A percentile compares a stretch with the other conserved stretches of the same genome.
Conservation (phyloP, 1,284 basidiomycete species). For the Testicularia cyperi region DNA sequence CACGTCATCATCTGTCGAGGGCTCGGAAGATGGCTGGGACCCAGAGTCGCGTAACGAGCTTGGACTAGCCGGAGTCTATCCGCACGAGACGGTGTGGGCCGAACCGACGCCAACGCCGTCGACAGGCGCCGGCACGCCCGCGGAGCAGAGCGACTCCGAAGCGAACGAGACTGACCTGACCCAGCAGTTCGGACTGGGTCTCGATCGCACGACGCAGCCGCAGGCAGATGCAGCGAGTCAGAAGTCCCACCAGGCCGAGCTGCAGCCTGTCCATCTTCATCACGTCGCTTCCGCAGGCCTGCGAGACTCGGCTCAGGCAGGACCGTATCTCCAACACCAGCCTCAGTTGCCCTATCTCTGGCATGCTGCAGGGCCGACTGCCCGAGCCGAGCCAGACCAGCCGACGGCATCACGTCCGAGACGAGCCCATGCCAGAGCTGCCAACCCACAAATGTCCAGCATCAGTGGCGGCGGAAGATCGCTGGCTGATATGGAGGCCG, state of each 20-base stretch:
- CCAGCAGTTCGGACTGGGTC: slow-evolving; percentile 11
- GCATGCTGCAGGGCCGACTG: too few species aligned
- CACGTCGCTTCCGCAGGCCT: too few species aligned
- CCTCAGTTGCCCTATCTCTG: too few species aligned
- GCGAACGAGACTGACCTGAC: slow-evolving; percentile 7
- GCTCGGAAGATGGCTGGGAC: slow-evolving; percentile 24
- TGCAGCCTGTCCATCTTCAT: slow-evolving; percentile 23
- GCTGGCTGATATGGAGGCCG: slow-evolving; percentile 26
- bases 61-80: slow-evolving; percentile 32
- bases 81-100: slow-evolving; percentile 32
- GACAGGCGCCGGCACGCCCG: slow-evolving; percentile 27
- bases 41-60: slow-evolving; percentile 17
- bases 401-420: neutral
- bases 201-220: neutral
- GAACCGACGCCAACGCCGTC: slow-evolving; percentile 27
- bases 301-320: too few species aligned
- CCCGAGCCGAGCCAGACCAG: neutral
- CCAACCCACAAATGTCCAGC: neutral
- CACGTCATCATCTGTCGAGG: slow-evolving; percentile 15
- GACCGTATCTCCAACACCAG: too few species aligned
- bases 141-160: neutral
- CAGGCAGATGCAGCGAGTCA: too few species aligned
- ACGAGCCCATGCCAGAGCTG: too few species aligned
- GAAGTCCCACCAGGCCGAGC: neutral
- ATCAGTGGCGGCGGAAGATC: slow-evolving; percentile 8